Evolutionary conservation across 2,329 filamentous ascomycete genomes (phyloP).

Genomic region (Penicillium polonicum): DNA sequence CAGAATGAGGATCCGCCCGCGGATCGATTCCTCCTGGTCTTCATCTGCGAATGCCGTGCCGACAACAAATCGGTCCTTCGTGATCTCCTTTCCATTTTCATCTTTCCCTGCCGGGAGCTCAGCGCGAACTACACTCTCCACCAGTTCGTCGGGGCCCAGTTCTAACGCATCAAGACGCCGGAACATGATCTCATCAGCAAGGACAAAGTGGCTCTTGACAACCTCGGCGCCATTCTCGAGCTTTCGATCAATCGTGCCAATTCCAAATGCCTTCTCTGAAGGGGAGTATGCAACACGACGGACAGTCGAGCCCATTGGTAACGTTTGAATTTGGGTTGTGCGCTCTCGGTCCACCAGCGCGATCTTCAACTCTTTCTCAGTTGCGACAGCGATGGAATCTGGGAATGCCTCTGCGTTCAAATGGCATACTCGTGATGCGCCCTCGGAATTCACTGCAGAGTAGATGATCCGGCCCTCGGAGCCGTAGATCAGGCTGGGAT

Average conservation of each 20-base stretch:
- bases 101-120: conserved; percentile 63
- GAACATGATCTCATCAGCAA: conserved; percentile 90
- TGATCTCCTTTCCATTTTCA: conserved; percentile 51
- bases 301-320: conserved; percentile 78
- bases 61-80: conserved; percentile 77
- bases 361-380: conserved; percentile 72
- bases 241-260: conserved; percentile 79
- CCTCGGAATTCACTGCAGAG: conserved; percentile 87
- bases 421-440: conserved; percentile 75
- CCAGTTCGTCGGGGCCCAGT: conserved; percentile 68
- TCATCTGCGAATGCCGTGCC: conserved; percentile 78
- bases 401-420: conserved; percentile 83
- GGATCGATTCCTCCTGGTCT: conserved; percentile 55
- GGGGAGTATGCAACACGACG: conserved; percentile 83
- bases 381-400: conserved; percentile 76
- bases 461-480: conserved; percentile 85
- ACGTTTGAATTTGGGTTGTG: conserved; percentile 80
- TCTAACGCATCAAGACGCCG: conserved; percentile 70
- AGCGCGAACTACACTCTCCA: conserved; percentile 80
- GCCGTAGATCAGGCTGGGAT: conserved; percentile 89
- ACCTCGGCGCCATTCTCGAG: conserved; percentile 70
- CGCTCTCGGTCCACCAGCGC: conserved; percentile 78
- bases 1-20: conserved; percentile 79
- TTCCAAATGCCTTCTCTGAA: conserved; percentile 74
- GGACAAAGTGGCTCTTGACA: conserved; percentile 75